A percentile compares a stretch with the other conserved stretches of the same genome.
Conservation (phyloP, 2,329 filamentous ascomycete species). For the Ophiostoma ulmi region DNA sequence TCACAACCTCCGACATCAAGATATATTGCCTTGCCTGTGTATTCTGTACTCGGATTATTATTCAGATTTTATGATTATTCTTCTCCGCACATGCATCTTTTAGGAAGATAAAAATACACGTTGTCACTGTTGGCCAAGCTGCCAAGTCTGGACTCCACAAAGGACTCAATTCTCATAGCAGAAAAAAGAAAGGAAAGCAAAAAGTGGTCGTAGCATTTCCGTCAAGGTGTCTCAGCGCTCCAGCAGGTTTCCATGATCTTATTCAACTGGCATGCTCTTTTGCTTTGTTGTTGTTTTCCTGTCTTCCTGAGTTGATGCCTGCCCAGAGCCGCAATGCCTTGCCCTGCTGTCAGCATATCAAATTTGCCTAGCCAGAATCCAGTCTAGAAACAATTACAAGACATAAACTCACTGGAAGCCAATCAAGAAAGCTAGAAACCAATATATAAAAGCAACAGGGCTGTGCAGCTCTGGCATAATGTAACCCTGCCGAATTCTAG, state of each 20-base stretch:
- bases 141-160: conserved; percentile 7
- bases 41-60: neutral
- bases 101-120: neutral
- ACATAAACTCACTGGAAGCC: neutral
- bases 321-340: neutral
- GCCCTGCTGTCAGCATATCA: neutral
- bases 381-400: neutral
- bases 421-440: neutral
- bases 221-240: conserved; percentile 2
- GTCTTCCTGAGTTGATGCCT: neutral
- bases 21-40: neutral
- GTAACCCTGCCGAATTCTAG: neutral
- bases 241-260: neutral
- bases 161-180: neutral
- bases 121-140: conserved; percentile 4
- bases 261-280: neutral
- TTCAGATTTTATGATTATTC: neutral
- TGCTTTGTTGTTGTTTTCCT: neutral
- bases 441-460: neutral
- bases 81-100: neutral
- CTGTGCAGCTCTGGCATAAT: neutral
- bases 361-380: neutral
- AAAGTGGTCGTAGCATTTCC: neutral
- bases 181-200: neutral
- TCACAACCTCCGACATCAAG: neutral